Evolutionary conservation across 2,329 filamentous ascomycete species (phyloP).

Genomic region (Cadophora sp.): DNA sequence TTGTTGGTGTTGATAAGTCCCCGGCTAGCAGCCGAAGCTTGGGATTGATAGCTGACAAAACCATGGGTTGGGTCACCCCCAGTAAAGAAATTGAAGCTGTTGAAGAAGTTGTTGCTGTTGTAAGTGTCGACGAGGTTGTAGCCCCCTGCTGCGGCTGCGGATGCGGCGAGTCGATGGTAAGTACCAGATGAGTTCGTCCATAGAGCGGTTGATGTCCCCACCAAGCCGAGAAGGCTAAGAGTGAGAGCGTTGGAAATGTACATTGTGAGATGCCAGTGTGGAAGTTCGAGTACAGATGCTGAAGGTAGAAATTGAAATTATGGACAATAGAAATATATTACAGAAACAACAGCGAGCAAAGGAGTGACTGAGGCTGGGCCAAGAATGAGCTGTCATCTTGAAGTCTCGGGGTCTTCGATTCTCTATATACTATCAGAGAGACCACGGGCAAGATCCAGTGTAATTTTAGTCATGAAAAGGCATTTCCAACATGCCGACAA

Average conservation of each 20-base stretch:
- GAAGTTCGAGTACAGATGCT: background rate
- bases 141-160: too few relatives aligned
- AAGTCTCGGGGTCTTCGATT: background rate
- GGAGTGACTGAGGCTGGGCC: slow-evolving; percentile 19
- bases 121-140: slow-evolving; percentile 49
- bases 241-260: slow-evolving; percentile 17
- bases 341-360: slow-evolving; percentile 11
- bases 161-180: slow-evolving; percentile 17
- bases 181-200: slow-evolving; percentile 29
- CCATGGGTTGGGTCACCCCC: slow-evolving; percentile 68
- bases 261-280: slow-evolving; percentile 1
- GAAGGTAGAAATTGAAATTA: background rate
- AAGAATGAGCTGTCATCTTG: slow-evolving; percentile 20
- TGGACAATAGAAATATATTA: background rate
- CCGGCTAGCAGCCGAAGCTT: slow-evolving; percentile 57
- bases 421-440: slow-evolving; percentile 19
- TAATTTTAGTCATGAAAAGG: slow-evolving; percentile 14
- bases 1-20: slow-evolving; percentile 65
- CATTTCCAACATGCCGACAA: slow-evolving; percentile 12
- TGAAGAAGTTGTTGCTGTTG: slow-evolving; percentile 52
- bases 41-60: slow-evolving; percentile 66
- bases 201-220: slow-evolving; percentile 24
- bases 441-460: background rate
- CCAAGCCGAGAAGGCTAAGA: slow-evolving; percentile 23
- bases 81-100: slow-evolving; percentile 58